Evolutionary conservation across 176 grass and related monocot species (phyloP), one percentile per base, ranked within the genome.

Genomic region (Elaeis guineensis): DNA sequence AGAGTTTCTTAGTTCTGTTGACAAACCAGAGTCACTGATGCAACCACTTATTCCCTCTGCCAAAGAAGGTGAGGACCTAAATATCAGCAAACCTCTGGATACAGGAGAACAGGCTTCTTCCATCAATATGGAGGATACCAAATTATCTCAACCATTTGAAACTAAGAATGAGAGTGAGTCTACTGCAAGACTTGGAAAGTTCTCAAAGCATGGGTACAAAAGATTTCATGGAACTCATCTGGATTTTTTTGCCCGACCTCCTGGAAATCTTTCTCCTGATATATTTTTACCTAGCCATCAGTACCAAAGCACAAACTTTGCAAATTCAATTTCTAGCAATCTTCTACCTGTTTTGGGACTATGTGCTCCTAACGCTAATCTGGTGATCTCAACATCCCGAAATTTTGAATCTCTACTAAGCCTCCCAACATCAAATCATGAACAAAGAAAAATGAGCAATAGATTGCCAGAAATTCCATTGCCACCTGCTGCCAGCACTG

Each of bases 321-420:
- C 70, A 25, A 89, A 84, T 80, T 62, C 85, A 60, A 70, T 65
- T 70, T 73, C 85, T 70, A 48, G 64, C 80, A 65, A 86, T 75
- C 79, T 90, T 70, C 58, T 86, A 71, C 94, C 94, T 55, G 88
- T 92, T 67, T 77, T 98, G 72, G 94, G 94, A 51, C 79, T 98
- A 71, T 85, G 74, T 76, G 94, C 94, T 75, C 94, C 94, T 64
- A 93, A 92, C 79, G 88, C 88, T 69, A 77, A 77, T 90, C 78
- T 86, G 69, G 17, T 74, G 70, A 85, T 75, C 29, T 66, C 28
- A 12, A 39, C 65, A 15, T 79, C 76, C 62, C 74, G 78, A 79
- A 77, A 79, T 58, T 60, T 69, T 51, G 49, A 52, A 69, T 39
- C 54, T 64, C 68, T 55, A 49, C 54, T 73, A 28, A 90, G 52